These are phyloP conservation scores for Aspergillus egyptiacus DNA, from an alignment of 495 filamentous ascomycete genomes.

Conservation along the genomic window DNA sequence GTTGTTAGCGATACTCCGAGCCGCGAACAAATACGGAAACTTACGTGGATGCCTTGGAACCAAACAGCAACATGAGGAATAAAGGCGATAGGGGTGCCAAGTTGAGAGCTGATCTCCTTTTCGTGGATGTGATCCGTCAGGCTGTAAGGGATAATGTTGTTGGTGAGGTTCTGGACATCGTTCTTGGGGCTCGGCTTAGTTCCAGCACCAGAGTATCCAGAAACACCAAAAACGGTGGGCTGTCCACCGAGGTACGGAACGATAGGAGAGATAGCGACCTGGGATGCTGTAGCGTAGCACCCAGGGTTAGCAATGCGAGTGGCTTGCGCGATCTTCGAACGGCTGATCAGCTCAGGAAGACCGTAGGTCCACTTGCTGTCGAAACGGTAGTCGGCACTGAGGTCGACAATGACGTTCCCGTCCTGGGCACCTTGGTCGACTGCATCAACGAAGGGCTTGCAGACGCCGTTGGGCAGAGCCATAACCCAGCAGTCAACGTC, in stretches of 20 bases:
- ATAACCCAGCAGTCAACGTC: conserved; percentile 98
- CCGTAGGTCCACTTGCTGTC: conserved; percentile 90
- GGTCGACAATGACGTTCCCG: conserved; percentile 81
- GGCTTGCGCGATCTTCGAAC: conserved; percentile 71
- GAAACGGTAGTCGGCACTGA: conserved; percentile 95
- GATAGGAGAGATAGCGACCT: conserved; percentile 83
- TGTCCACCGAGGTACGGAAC: conserved; percentile 70
- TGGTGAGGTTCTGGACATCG: conserved; percentile 76
- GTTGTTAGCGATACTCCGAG: conserved; percentile 16
- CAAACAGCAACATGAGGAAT: conserved; percentile 92
- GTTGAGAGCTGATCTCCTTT: conserved; percentile 75
- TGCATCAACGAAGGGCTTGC: conserved; percentile 92
- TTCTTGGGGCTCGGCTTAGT: conserved; percentile 97
- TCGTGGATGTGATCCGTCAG: conserved; percentile 97
- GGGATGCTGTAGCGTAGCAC: conserved; percentile 95
- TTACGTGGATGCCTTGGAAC: conserved; percentile 89
- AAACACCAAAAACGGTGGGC: conserved; percentile 88
- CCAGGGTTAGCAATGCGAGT: conserved; percentile 91
- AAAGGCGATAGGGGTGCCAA: conserved; percentile 75
- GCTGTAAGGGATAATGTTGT: conserved; percentile 91
- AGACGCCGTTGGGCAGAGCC: conserved; percentile 95
- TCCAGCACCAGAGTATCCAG: conserved; percentile 92
- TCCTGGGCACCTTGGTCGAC: conserved; percentile 66
- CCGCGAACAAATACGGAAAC: conserved; percentile 10
- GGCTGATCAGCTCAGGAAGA: conserved; percentile 79